These are phyloP conservation scores for Erodium texanum DNA, from an alignment of 441 rosid genomes.

Conservation along the genomic window DNA sequence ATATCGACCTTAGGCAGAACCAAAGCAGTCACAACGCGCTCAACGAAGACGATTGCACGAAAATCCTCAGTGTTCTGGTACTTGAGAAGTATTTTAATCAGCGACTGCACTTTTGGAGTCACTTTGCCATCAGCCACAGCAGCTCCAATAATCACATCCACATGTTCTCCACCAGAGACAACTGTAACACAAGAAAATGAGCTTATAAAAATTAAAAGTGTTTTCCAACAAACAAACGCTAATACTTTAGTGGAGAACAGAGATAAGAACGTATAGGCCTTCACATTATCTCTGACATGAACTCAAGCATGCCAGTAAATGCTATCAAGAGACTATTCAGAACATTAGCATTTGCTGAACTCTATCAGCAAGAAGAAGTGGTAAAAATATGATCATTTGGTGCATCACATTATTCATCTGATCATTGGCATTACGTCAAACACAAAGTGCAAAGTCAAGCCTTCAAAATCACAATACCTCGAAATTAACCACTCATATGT, in stretches of 20 bases:
- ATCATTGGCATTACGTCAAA: neutral
- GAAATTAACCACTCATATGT: neutral
- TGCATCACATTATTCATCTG: neutral
- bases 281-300: neutral
- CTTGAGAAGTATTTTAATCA: conserved; percentile 74
- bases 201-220: conserved; percentile 10
- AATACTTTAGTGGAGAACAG: neutral
- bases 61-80: conserved; percentile 92
- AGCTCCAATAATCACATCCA: conserved; percentile 88
- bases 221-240: neutral
- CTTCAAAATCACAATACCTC: neutral
- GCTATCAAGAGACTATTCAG: neutral
- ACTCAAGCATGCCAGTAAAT: neutral
- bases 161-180: conserved; percentile 99
- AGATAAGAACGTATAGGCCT: neutral
- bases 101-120: conserved; percentile 93
- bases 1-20: conserved; percentile 89
- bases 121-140: conserved; percentile 99
- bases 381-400: neutral
- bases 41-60: conserved; percentile 97
- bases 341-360: neutral
- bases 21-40: conserved; percentile 94
- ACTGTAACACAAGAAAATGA: conserved; percentile 36
- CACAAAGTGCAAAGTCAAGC: neutral
- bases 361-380: neutral